phyloP scores from a whole-genome alignment of 2,329 filamentous ascomycete genomes.

The Fusarium decemcellulare region DNA sequence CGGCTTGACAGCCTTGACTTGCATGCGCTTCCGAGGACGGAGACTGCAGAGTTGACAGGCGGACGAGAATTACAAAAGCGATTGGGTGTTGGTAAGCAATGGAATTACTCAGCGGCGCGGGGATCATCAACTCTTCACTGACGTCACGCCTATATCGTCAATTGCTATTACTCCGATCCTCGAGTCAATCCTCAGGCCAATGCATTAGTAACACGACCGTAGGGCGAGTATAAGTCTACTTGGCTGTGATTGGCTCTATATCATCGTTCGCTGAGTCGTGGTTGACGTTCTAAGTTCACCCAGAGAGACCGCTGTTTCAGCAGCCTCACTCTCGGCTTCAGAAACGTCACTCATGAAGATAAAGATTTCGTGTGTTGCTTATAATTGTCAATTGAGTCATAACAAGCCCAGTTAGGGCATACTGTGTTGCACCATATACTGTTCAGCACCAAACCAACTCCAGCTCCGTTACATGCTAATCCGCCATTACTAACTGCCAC shows the following conservation, averaged over 20 bases:
- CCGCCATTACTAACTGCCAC: not conserved
- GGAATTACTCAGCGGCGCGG: slow-evolving; percentile 2
- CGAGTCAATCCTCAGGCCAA: not conserved
- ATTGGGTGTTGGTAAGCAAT: not conserved
- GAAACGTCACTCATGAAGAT: too few relatives aligned
- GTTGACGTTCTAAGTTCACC: not conserved
- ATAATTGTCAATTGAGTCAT: not conserved
- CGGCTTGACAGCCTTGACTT: not conserved
- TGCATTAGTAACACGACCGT: too few relatives aligned
- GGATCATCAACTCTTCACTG: not conserved
- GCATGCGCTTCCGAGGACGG: not conserved
- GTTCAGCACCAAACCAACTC: slow-evolving; percentile 21
- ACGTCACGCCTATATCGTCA: slow-evolving; percentile 1
- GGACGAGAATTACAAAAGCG: not conserved
- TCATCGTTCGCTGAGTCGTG: too few relatives aligned
- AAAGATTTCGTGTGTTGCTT: too few relatives aligned
- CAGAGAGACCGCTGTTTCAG: too few relatives aligned
- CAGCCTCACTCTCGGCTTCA: too few relatives aligned
- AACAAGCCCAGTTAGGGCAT: not conserved
- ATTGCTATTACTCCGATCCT: not conserved
- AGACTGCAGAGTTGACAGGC: too few relatives aligned
- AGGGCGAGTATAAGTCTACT: too few relatives aligned
- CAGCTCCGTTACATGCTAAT: slow-evolving; percentile 2
- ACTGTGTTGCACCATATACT: slow-evolving; percentile 6
- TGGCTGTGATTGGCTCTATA: too few relatives aligned